phyloP scores from a whole-genome alignment of 1,284 basidiomycete species.

The Flammula alnicola region DNA sequence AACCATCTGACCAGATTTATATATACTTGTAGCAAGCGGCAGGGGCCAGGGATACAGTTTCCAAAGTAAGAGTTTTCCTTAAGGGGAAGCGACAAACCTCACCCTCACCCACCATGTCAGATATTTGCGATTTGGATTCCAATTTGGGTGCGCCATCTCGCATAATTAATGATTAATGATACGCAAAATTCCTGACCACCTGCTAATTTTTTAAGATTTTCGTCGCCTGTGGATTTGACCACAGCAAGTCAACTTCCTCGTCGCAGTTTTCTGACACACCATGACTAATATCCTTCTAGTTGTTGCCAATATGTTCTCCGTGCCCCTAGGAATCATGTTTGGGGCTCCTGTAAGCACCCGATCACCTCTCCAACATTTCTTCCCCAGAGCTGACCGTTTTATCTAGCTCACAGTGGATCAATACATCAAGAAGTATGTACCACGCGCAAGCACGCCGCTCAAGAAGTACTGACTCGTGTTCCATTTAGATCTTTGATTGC shows the following conservation, averaged over 20 bases:
- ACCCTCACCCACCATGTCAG: slow-evolving; percentile 35
- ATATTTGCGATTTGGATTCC: slow-evolving; percentile 77
- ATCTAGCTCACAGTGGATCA: slow-evolving; percentile 55
- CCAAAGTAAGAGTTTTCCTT: slow-evolving; percentile 52
- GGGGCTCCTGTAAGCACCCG: slow-evolving; percentile 56
- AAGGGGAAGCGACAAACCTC: background rate
- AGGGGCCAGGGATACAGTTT: slow-evolving; percentile 72
- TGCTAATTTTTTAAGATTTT: slow-evolving; percentile 52
- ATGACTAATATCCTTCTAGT: slow-evolving; percentile 18
- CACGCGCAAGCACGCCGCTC: background rate
- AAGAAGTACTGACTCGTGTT: background rate
- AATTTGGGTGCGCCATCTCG: slow-evolving; percentile 58
- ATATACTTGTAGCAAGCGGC: slow-evolving; percentile 61
- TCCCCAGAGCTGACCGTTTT: background rate
- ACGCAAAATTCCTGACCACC: background rate
- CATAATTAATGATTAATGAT: background rate
- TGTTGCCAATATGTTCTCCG: slow-evolving; percentile 76
- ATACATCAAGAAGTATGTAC: slow-evolving; percentile 69
- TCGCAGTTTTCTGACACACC: background rate
- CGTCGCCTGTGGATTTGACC: slow-evolving; percentile 73
- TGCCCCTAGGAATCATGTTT: slow-evolving; percentile 76
- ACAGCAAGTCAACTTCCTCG: slow-evolving; percentile 50
- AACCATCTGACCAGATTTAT: background rate
- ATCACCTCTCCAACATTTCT: background rate
- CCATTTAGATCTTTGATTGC: slow-evolving; percentile 64